Percentiles rank a stretch among this genome's conserved stretches.
Evolutionary conservation across 371 early-diverging fungal species (phyloP).

Genomic region (Actinomortierella wolfii): DNA sequence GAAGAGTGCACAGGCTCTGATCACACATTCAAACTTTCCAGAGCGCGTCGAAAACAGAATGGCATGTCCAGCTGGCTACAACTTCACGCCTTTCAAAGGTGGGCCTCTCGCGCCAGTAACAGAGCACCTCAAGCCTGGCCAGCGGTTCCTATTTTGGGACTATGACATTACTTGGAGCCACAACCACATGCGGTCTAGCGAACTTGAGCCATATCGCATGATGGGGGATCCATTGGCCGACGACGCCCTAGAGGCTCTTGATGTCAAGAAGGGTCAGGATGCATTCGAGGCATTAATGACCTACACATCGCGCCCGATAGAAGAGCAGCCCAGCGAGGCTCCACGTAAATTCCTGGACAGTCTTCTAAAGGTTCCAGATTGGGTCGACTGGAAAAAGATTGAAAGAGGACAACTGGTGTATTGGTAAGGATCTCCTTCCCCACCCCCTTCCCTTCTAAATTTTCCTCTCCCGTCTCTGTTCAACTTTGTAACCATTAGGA

Average conservation of each 20-base stretch:
- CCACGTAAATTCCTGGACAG: conserved; percentile 17
- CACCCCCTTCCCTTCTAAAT: neutral
- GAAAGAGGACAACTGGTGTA: conserved; percentile 15
- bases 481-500: too few relatives aligned
- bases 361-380: conserved; percentile 21
- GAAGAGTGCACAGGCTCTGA: too few relatives aligned
- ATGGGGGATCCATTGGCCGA: conserved; percentile 20
- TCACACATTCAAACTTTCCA: too few relatives aligned
- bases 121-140: conserved; percentile 13
- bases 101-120: conserved; percentile 10
- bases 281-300: conserved; percentile 8
- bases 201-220: conserved; percentile 15
- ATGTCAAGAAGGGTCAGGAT: conserved; percentile 8
- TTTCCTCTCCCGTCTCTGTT: neutral
- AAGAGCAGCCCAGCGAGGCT: conserved; percentile 17
- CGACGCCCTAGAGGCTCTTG: conserved; percentile 9
- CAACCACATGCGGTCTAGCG: conserved; percentile 24
- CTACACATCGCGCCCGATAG: conserved; percentile 12
- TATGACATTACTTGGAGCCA: conserved; percentile 22
- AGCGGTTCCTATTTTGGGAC: conserved; percentile 10
- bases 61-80: conserved; percentile 28
- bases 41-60: too few relatives aligned
- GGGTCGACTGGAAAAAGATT: conserved; percentile 30
- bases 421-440: conserved; percentile 7
- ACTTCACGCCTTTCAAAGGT: neutral